A percentile compares a stretch with the other conserved stretches of the same genome.
These are phyloP conservation scores for Chenopodium formosanum DNA, from an alignment of 148 eudicot species.

Conservation along the genomic window DNA sequence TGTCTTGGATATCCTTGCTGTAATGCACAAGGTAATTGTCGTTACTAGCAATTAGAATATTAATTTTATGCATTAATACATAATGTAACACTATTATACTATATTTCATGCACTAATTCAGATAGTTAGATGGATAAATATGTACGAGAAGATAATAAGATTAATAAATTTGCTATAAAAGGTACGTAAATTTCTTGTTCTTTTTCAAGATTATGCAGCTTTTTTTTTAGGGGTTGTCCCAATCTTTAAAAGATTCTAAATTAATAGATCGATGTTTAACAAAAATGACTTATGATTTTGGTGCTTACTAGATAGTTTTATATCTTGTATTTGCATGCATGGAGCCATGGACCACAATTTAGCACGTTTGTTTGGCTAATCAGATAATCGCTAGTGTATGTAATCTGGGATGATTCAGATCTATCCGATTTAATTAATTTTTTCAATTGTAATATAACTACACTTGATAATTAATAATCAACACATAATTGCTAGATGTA, in stretches of 20 bases:
- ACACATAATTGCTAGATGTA: neutral
- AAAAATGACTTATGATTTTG: neutral
- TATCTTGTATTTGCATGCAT: neutral
- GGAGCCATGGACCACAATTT: neutral
- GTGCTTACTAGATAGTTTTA: neutral
- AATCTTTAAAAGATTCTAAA: neutral
- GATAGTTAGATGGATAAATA: neutral
- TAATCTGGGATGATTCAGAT: neutral
- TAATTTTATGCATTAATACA: neutral
- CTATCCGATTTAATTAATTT: too few species aligned
- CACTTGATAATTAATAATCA: too few species aligned
- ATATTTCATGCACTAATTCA: neutral
- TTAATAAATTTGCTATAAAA: neutral
- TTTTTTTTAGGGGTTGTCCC: neutral
- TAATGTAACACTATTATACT: neutral
- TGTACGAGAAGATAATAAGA: neutral
- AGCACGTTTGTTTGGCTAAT: too few species aligned
- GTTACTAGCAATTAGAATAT: neutral
- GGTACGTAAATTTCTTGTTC: neutral
- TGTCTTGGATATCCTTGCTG: slow-evolving; percentile 21
- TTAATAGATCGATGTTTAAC: neutral
- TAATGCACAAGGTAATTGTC: slow-evolving; percentile 23
- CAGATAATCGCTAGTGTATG: neutral
- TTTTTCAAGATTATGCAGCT: neutral
- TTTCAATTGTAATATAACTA: too few species aligned